A percentile compares a stretch with the other conserved stretches of the same genome.
phyloP scores from a whole-genome alignment of 768 basidiomycete species.

The Tubosaeta sp. region DNA sequence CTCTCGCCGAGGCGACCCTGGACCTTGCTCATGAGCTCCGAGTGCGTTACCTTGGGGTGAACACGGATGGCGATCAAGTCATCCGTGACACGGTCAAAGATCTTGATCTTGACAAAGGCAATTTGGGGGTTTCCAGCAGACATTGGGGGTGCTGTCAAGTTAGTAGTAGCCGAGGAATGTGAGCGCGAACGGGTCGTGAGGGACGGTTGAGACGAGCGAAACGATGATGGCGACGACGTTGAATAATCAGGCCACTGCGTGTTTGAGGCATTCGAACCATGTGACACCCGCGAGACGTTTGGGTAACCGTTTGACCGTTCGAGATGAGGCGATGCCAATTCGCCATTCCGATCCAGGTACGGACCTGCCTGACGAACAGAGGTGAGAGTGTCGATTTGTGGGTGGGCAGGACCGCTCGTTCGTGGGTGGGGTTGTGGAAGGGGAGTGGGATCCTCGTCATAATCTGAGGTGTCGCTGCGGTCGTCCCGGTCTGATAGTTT shows the following conservation, averaged over 20 bases:
- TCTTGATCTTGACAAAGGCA: conserved; percentile 97
- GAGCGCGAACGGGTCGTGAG: conserved; percentile 53
- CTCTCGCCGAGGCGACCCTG: conserved; percentile 79
- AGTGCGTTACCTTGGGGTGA: conserved; percentile 83
- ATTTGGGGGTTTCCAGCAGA: conserved; percentile 75
- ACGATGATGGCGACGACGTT: conserved; percentile 44
- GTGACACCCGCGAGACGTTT: conserved; percentile 26
- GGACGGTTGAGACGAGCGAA: conserved; percentile 51
- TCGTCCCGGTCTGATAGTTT: conserved; percentile 46
- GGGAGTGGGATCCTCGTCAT: conserved; percentile 45
- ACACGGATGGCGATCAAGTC: conserved; percentile 97
- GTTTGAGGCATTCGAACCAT: conserved; percentile 25
- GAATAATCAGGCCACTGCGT: conserved; percentile 26
- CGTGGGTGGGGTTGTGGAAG: conserved; percentile 38
- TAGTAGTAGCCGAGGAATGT: conserved; percentile 47
- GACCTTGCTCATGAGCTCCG: conserved; percentile 89
- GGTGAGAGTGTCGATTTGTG: conserved; percentile 46
- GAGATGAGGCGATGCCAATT: conserved; percentile 29
- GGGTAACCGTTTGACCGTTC: conserved; percentile 30
- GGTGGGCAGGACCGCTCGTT: conserved; percentile 32
- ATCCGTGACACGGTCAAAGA: conserved; percentile 89
- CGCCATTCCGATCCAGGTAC: conserved; percentile 28
- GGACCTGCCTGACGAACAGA: conserved; percentile 35
- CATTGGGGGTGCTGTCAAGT: conserved; percentile 63
- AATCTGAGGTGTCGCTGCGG: conserved; percentile 62